Base-by-base conservation (phyloP, 352 stramenopile species). In the Globisporangium paddicum region DNA sequence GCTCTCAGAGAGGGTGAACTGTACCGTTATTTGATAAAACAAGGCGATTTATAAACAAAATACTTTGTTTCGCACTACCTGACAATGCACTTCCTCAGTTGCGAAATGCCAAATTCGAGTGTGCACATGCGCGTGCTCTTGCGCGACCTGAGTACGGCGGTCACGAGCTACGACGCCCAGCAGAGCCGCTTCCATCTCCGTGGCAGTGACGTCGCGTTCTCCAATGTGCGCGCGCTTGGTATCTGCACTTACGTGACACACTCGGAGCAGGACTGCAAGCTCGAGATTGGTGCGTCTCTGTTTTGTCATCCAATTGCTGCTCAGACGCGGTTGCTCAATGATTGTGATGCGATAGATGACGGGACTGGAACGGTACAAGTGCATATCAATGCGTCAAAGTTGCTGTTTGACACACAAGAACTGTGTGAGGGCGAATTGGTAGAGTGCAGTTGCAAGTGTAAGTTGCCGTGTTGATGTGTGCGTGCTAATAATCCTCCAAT, bases 361-460 rank as follows among this genome's bases (percentile, higher is more conserved):
- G 73, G 73, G 9, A 77, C 73, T 4, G 73, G 69, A 1, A 51
- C 64, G 18, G 32, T 75, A 10, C 42, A 60, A 35, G 73, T 71
- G 38, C 72, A 66, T 30, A 18, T 78, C 21, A 8, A 52, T 1
- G 21, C 56, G 19, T 61, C 38, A 52, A 25, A 42, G 16, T 23
- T 59, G 19, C 40, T 55, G n/a, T 7, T 57, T 0, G 26, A 59
- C 7, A 5, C 41, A 30, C 48, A 60, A 40, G 40, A 70, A 41
- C 42, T 83, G 30, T 25, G 54, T 6, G 46, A 57, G 11, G 73
- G 73, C 3, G 62, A 63, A 53, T 54, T 83, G 64, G 73, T 82
- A n/a, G 55, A 26, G 58, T 28, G 5, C 0, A 18, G 34, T 16
- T 19, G 14, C 28, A 32, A 6, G 28, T 6, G n/a, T 25, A 44